A percentile compares a stretch with the other conserved stretches of the same genome.
Evolutionary conservation across 495 filamentous ascomycete species (phyloP).

Genomic region (Aspergillus ellipticus): DNA sequence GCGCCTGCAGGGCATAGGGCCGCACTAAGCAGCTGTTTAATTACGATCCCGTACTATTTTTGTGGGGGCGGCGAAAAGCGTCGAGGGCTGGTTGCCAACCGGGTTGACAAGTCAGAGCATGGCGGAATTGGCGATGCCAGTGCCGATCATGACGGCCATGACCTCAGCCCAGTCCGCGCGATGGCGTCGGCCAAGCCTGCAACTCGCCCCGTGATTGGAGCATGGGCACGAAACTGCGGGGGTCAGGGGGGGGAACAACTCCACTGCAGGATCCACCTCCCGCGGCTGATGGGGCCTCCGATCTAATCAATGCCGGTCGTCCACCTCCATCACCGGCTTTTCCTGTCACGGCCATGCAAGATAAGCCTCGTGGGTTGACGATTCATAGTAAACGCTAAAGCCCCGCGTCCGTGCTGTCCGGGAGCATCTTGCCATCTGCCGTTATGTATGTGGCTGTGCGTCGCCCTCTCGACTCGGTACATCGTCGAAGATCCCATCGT

Average conservation of each 20-base stretch:
- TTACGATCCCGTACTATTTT: neutral
- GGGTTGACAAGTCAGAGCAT: neutral
- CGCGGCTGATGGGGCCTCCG: neutral
- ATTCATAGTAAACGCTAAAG: no score
- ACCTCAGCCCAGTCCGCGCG: neutral
- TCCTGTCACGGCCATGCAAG: no score
- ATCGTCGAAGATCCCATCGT: neutral
- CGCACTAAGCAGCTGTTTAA: neutral
- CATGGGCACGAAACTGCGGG: conserved; percentile 29
- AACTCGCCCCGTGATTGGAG: conserved; percentile 40
- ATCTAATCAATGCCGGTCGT: neutral
- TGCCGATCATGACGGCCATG: conserved; percentile 4
- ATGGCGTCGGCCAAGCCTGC: conserved; percentile 55
- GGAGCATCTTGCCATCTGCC: no score
- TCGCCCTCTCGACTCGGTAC: no score
- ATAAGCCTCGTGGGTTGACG: no score
- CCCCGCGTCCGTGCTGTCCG: no score
- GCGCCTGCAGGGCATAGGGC: neutral
- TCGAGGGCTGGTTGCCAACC: neutral
- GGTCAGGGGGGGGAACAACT: neutral
- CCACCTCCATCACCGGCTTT: neutral
- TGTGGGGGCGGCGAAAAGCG: neutral
- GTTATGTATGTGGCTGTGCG: no score
- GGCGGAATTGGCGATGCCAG: neutral
- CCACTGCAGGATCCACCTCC: neutral